Evolutionary conservation across 2,329 filamentous ascomycete genomes (phyloP).

Genomic region (Botrytis tulipae): DNA sequence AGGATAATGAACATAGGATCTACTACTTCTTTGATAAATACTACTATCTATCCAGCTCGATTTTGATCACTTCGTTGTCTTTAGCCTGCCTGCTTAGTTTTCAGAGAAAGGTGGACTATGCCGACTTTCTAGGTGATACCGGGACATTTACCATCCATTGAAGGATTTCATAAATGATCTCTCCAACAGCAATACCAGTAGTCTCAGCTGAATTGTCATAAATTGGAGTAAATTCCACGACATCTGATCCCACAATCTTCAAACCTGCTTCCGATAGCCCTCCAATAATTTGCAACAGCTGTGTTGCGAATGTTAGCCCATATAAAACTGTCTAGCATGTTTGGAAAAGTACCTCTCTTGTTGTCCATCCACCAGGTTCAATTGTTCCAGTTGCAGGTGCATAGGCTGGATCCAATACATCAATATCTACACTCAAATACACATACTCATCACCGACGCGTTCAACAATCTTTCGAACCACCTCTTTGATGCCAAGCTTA

Average conservation of each 20-base stretch:
- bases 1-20: background rate
- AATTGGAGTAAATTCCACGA: slow-evolving; percentile 38
- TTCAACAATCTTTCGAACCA: slow-evolving; percentile 35
- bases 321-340: background rate
- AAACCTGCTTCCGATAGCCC: slow-evolving; percentile 34
- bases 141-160: slow-evolving; percentile 38
- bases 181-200: slow-evolving; percentile 33
- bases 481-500: slow-evolving; percentile 31
- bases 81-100: background rate
- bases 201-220: slow-evolving; percentile 39
- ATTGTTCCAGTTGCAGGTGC: slow-evolving; percentile 38
- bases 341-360: slow-evolving; percentile 32
- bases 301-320: background rate
- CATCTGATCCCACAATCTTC: slow-evolving; percentile 38
- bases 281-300: slow-evolving; percentile 36
- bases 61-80: background rate
- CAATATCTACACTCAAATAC: slow-evolving; percentile 38
- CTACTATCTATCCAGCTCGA: background rate
- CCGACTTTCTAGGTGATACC: slow-evolving; percentile 22
- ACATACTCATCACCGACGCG: slow-evolving; percentile 35
- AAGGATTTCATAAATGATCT: slow-evolving; percentile 37
- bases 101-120: background rate
- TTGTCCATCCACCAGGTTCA: slow-evolving; percentile 39
- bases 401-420: slow-evolving; percentile 38
- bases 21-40: background rate